These are phyloP conservation scores for Candida fluviatilis DNA, from an alignment of 805 yeast species.

Conservation along the genomic window DNA sequence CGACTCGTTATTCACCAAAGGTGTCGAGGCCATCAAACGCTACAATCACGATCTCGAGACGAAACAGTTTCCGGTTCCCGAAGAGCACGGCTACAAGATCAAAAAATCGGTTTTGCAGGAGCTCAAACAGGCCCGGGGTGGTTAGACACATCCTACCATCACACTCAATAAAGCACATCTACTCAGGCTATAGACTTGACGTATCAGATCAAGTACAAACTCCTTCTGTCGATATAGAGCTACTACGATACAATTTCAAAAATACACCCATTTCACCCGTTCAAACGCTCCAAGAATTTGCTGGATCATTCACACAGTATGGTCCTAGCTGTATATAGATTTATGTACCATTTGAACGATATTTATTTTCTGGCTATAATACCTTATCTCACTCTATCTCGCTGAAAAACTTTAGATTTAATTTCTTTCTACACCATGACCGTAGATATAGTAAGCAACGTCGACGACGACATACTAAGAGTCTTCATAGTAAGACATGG, in stretches of 20 bases:
- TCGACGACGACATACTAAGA: constrained; percentile 36
- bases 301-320: too few relatives aligned
- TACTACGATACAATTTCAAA: too few relatives aligned
- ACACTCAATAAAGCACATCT: constrained; percentile 4
- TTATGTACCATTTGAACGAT: too few relatives aligned
- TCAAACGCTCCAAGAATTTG: too few relatives aligned
- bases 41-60: constrained; percentile 60
- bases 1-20: constrained; percentile 44
- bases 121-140: constrained; percentile 15
- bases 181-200: background rate
- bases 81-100: constrained; percentile 62
- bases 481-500: constrained; percentile 77
- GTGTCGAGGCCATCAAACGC: constrained; percentile 46
- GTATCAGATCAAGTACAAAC: too few relatives aligned
- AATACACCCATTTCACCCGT: too few relatives aligned
- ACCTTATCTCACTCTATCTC: background rate
- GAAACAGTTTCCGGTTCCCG: constrained; percentile 55
- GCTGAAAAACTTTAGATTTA: background rate
- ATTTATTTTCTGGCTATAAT: too few relatives aligned
- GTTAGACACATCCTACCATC: too few relatives aligned
- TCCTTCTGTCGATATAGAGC: too few relatives aligned
- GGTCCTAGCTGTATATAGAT: too few relatives aligned
- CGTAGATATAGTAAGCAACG: constrained; percentile 22
- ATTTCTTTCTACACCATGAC: constrained; percentile 12
- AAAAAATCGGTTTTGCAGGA: constrained; percentile 53